phyloP scores from a whole-genome alignment of 2,329 filamentous ascomycete species.

The Neocucurbitaria cava region DNA sequence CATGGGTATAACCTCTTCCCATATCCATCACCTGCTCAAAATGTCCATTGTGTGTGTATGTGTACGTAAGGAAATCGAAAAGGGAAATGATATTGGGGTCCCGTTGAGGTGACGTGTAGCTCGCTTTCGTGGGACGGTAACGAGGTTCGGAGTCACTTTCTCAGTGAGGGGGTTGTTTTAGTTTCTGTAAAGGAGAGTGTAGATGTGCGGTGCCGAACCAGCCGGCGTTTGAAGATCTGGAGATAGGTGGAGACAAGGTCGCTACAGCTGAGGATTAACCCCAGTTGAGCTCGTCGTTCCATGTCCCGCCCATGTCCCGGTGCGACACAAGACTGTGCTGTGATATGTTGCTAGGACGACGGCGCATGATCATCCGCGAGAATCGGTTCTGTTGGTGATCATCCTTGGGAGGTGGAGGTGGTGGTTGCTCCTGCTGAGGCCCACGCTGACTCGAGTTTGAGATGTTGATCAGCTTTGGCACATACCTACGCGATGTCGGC shows the following conservation, averaged over 20 bases:
- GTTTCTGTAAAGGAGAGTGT: conserved; percentile 30
- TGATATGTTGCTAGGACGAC: conserved; percentile 47
- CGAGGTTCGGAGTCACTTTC: conserved; percentile 51
- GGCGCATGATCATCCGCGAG: conserved; percentile 44
- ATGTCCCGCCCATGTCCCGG: conserved; percentile 38
- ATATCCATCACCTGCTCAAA: conserved; percentile 21
- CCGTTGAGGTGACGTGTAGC: conserved; percentile 48
- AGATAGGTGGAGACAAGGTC: conserved; percentile 1
- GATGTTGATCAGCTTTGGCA: conserved; percentile 46
- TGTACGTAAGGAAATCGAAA: conserved; percentile 27
- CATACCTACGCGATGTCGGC: conserved; percentile 36
- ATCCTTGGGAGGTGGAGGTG: conserved; percentile 46
- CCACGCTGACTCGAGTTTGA: conserved; percentile 35
- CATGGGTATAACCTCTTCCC: conserved; percentile 45
- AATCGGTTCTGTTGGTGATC: conserved; percentile 43
- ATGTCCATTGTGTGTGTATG: too few relatives aligned
- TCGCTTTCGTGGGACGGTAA: conserved; percentile 30
- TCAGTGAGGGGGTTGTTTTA: conserved; percentile 40
- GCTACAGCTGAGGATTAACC: conserved; percentile 24
- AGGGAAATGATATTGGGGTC: conserved; percentile 20
- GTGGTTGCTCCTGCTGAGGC: conserved; percentile 38
- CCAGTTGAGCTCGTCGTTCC: conserved; percentile 47
- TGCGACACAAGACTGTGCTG: conserved; percentile 44
- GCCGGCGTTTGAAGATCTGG: conserved; percentile 24
- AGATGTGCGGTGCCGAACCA: conserved; percentile 31